Percentiles rank a stretch among this genome's conserved stretches.
phyloP scores from a whole-genome alignment of 352 stramenopile species.

The Globisporangium spiculum region DNA sequence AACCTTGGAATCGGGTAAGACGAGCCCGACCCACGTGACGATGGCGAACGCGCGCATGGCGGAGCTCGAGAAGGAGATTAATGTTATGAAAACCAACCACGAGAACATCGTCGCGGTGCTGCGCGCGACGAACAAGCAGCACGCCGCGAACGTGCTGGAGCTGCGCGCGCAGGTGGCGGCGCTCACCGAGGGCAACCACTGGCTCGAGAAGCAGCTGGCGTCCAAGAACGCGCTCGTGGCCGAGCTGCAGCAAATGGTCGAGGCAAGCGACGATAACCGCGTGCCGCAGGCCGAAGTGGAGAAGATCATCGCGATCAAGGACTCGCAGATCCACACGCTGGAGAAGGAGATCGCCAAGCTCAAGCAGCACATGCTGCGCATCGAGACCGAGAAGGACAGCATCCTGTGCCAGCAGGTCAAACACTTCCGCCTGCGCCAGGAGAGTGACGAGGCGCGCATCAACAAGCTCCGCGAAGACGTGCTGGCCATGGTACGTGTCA shows the following conservation, averaged over 20 bases:
- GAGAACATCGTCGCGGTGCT: slow-evolving; percentile 69
- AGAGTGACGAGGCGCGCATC: slow-evolving; percentile 52
- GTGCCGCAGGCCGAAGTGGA: slow-evolving; percentile 38
- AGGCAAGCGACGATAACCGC: slow-evolving; percentile 27
- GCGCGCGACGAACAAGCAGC: slow-evolving; percentile 66
- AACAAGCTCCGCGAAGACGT: slow-evolving; percentile 53
- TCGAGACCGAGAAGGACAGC: slow-evolving; percentile 54
- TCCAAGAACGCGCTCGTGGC: slow-evolving; percentile 53
- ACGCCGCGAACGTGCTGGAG: slow-evolving; percentile 62
- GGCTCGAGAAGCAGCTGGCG: slow-evolving; percentile 57
- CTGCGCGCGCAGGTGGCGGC: slow-evolving; percentile 57
- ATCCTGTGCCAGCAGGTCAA: slow-evolving; percentile 50
- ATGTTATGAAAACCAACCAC: slow-evolving; percentile 57
- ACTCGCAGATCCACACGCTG: slow-evolving; percentile 52
- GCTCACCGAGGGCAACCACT: slow-evolving; percentile 55
- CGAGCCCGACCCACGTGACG: slow-evolving; percentile 1
- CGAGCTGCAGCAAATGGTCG: slow-evolving; percentile 39
- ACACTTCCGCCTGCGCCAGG: slow-evolving; percentile 38
- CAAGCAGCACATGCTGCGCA: slow-evolving; percentile 35
- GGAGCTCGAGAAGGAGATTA: slow-evolving; percentile 65
- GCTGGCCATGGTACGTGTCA: slow-evolving; percentile 40
- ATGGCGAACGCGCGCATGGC: slow-evolving; percentile 28
- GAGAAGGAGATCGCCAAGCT: slow-evolving; percentile 56
- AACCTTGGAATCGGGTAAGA: neutral
- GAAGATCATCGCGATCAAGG: slow-evolving; percentile 48